Evolutionary conservation across 73 alveolate species (phyloP), one percentile per base, ranked within the genome.

Genomic region (Stentor roeselii): DNA sequence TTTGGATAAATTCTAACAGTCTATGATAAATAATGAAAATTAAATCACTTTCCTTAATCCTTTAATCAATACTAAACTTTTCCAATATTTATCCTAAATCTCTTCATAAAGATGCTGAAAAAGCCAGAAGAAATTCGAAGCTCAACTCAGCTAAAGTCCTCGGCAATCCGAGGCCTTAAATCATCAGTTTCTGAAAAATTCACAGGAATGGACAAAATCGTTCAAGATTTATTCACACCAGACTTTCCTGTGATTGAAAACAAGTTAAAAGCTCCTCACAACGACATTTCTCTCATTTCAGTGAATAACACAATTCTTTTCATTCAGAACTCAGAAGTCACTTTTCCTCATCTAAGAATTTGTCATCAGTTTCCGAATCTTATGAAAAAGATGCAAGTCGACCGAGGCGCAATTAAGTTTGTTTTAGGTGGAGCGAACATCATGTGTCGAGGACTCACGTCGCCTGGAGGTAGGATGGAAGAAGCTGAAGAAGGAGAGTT

Each of bases 331-430:
- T 93, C 91, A 83, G 91, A 92, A 31, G 88, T 92, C 35, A 59
- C 89, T 50, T 60, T 92, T 59, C 97, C 98, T 0, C 90, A 92
- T 75, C 59, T 94, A 87, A 90, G 90, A 76, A 77, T 93, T 31
- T 83, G 91, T 35, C 98, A 93, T 90, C 77, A 92, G 83, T 90
- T 86, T 84, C 98, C 98, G 39, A 78, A 75, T 36, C 88, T 94
- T 90, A 76, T 94, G 89, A 94, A 95, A n/a, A 87, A 90, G 31
- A 84, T 94, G 89, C 94, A 92, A 85, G 88, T 87, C 35, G 98
- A 94, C 84, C 89, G 90, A 78, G 97, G 97, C 3, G 98, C 94
- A 39, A 90, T 92, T 42, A 92, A 92, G 82, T 95, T 87, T 86
- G 85, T 94, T 42, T 76, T 94, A 3, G 83, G 93, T 75, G 98